Evolutionary conservation across 495 filamentous ascomycete species (phyloP), one percentile per base, ranked within the genome.

Genomic region (Penicillium mononematosum): DNA sequence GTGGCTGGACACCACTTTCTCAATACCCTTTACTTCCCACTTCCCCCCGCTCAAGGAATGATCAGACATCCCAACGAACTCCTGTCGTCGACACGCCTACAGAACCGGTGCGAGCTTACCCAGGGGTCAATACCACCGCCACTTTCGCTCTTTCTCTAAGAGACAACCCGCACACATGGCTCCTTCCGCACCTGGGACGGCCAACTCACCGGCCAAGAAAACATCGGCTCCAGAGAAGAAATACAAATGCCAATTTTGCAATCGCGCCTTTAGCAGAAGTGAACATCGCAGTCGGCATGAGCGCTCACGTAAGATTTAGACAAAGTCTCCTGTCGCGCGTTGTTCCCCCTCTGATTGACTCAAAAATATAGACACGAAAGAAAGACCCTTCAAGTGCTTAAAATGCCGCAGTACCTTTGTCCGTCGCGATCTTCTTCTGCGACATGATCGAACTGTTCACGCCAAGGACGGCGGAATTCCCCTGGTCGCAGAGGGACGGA

Each of bases 241-340:
- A 75, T 98, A 98, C 84, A 96, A 98, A 75, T 98, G 94, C 78
- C 91, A 96, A 81, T 98, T 96, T 75, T 98, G 94, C 80, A 90
- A 89, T 74, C 85, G 94, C 69, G 94, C 94, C 52, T 98, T 98
- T 71, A 96, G 91, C 78, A 82, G 95, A 70, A 96, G 91, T 70
- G 95, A 98, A 73, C 94, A 98, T 75, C 85, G 95, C 60, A 96
- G 91, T 75, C 81, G 94, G 78, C 94, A 98, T 77, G 94, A 98
- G 74, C 82, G 94, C 75, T 96, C 92, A 65, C 94, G 94, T 98
- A 92, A 83, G 94, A 94, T 25, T 36, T 39, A 16, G 5, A 32
- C 7, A 5, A 19, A 27, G 25, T 47, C 16, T 16, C 16, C 5
- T 19, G n/a, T 32, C 4, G 5, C 42, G 12, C 36, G 9, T 42